phyloP scores from a whole-genome alignment of 257 asterid genomes.

The Oldenlandia corymbosa region DNA sequence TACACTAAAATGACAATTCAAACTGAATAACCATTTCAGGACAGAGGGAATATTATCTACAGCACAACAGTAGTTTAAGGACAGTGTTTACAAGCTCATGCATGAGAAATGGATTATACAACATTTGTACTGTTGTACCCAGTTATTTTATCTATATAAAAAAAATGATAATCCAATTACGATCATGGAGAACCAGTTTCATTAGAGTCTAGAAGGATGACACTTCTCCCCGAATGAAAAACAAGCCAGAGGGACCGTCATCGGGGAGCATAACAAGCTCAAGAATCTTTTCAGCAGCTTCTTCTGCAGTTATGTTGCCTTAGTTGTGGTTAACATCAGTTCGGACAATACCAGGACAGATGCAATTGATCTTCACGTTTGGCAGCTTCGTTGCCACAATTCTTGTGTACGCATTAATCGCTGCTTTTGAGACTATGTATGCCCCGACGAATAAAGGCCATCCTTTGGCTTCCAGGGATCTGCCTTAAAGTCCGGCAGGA shows the following conservation, averaged over 20 bases:
- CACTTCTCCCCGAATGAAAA: constrained; percentile 23
- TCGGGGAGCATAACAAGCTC: constrained; percentile 45
- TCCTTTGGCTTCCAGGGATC: constrained; percentile 35
- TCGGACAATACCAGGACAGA: constrained; percentile 52
- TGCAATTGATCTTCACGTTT: constrained; percentile 32
- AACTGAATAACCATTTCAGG: too few species aligned
- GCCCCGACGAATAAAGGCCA: constrained; percentile 43
- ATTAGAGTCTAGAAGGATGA: constrained; percentile 20
- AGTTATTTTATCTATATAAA: too few species aligned
- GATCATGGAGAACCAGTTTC: too few species aligned
- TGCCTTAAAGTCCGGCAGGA: constrained; percentile 43
- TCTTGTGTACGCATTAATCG: constrained; percentile 52
- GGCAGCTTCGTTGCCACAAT: constrained; percentile 43
- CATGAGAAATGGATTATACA: too few species aligned
- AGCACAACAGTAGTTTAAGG: too few species aligned
- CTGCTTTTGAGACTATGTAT: constrained; percentile 47
- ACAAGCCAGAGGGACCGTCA: constrained; percentile 45
- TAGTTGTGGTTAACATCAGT: constrained; percentile 40
- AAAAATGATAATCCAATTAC: too few species aligned
- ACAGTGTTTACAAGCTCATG: too few species aligned
- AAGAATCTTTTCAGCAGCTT: constrained; percentile 49
- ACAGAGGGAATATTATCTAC: too few species aligned
- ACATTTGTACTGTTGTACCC: too few species aligned
- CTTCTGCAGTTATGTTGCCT: constrained; percentile 34
- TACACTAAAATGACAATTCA: too few species aligned